These are phyloP conservation scores for Lodderomyces pseudojiufengensis DNA, from an alignment of 1,139 yeast genomes.

Conservation along the genomic window DNA sequence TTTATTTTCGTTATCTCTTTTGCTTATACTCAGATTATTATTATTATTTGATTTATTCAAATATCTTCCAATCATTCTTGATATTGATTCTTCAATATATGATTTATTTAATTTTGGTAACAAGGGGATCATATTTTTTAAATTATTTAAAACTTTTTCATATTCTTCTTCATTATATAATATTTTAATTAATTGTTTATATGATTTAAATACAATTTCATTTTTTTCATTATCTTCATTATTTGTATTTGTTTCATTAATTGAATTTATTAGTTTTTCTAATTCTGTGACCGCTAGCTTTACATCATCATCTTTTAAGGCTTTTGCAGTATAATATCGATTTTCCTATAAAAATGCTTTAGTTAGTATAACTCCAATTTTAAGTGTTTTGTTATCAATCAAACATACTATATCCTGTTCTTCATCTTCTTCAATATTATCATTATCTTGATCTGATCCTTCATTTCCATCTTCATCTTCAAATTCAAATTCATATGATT, in stretches of 20 bases:
- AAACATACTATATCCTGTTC: conserved; percentile 56
- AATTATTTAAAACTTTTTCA: conserved; percentile 31
- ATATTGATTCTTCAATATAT: conserved; percentile 62
- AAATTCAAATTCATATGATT: conserved; percentile 64
- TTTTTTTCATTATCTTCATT: conserved; percentile 20
- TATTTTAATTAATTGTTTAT: conserved; percentile 64
- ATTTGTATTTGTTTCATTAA: conserved; percentile 19
- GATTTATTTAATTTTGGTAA: conserved; percentile 32
- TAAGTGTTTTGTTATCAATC: conserved; percentile 17
- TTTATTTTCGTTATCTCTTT: no score
- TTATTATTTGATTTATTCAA: conserved; percentile 24
- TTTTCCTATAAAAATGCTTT: conserved; percentile 42
- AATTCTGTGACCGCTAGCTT: conserved; percentile 45
- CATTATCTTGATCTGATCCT: conserved; percentile 5
- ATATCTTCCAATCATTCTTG: conserved; percentile 50
- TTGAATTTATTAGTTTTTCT: conserved; percentile 27
- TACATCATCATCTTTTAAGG: conserved; percentile 57
- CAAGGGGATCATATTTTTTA: conserved; percentile 19
- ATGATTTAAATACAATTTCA: conserved; percentile 60
- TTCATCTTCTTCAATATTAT: conserved; percentile 18
- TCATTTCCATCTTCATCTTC: conserved; percentile 50
- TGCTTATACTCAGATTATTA: no score
- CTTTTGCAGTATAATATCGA: conserved; percentile 60
- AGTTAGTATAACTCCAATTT: conserved; percentile 18
- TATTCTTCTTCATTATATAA: conserved; percentile 32